Evolutionary conservation across 768 basidiomycete genomes (phyloP), one percentile per base, ranked within the genome.

Genomic region (Leccinum fibrillosum): DNA sequence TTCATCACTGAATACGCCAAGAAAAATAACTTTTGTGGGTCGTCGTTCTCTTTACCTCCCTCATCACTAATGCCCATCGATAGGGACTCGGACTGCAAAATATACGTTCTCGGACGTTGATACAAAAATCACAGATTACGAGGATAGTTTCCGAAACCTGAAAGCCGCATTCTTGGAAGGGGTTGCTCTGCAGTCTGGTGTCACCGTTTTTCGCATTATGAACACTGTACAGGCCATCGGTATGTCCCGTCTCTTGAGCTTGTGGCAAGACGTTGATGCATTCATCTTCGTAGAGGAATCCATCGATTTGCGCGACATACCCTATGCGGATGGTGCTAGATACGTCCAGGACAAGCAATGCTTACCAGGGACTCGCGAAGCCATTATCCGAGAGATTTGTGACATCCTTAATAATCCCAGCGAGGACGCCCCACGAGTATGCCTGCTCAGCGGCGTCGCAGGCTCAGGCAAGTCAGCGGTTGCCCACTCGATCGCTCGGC

Each of bases 381-480:
- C 23, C 19, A 62, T 59, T 42, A 65, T 58, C 59, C 44, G 25
- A 26, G 60, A 65, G 2, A 65, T 66, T 8, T 68, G 66, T 11
- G 39, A 58, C 7, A 55, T 65, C 34, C 58, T 68, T 39, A 53
- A 62, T 55, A 35, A 52, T 48, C 54, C 58, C 28, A 44, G 49
- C 10, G 44, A 60, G 8, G 53, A 53, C 45, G 56, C 63, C 6
- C 63, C 65, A 7, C 64, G 64, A 19, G 58, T 74, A 35, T 72
- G 59, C 49, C 56, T 71, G 8, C 70, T 74, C 15, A 59, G 63
- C 11, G 73, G 73, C 3, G 59, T 61, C 17, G 60, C 64, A 0
- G 69, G 66, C 19, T 74, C 70, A 1, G 73, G 72, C 13, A 74
- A 75, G 52, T 72, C 74, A 11, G 61, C 67, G 1, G 55, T 74